Conservation (phyloP, 352 stramenopile genomes). For the Halophytophthora batemanensis region DNA sequence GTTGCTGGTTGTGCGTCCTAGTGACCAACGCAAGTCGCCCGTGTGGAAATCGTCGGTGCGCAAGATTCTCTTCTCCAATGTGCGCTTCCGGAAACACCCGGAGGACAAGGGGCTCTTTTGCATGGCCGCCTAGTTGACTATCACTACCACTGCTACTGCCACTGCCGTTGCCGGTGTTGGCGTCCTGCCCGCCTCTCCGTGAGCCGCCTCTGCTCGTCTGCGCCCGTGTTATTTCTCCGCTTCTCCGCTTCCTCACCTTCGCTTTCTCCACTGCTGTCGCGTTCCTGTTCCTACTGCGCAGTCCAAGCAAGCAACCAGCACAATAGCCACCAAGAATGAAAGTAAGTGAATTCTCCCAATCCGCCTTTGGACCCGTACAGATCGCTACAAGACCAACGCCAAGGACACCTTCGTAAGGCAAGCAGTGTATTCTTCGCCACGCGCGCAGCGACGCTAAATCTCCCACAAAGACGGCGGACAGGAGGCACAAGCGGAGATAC, state of each 20-base stretch:
- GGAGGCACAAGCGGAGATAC: no score
- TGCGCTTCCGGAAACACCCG: slow-evolving; percentile 78
- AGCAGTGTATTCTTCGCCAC: no score
- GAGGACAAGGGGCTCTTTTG: slow-evolving; percentile 73
- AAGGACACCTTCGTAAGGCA: no score
- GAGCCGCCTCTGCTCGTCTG: background rate
- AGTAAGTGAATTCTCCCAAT: slow-evolving; percentile 2
- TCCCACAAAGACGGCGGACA: no score
- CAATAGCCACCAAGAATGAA: slow-evolving; percentile 11
- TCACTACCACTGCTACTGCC: background rate
- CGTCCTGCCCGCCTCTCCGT: background rate
- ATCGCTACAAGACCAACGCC: no score
- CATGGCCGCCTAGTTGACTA: slow-evolving; percentile 43
- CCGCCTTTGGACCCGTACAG: no score
- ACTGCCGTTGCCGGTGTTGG: no score
- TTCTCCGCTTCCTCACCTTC: background rate
- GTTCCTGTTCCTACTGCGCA: slow-evolving; percentile 12
- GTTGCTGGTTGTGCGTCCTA: slow-evolving; percentile 15
- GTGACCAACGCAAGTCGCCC: slow-evolving; percentile 81
- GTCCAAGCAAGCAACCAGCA: background rate
- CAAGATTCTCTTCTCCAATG: slow-evolving; percentile 89
- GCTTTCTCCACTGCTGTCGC: slow-evolving; percentile 3
- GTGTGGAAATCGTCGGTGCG: slow-evolving; percentile 89
- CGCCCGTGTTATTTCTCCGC: background rate
- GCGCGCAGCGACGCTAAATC: no score